These are phyloP conservation scores for Austroboletus novae-zelandiae DNA, from an alignment of 1,284 basidiomycete genomes.

Conservation along the genomic window DNA sequence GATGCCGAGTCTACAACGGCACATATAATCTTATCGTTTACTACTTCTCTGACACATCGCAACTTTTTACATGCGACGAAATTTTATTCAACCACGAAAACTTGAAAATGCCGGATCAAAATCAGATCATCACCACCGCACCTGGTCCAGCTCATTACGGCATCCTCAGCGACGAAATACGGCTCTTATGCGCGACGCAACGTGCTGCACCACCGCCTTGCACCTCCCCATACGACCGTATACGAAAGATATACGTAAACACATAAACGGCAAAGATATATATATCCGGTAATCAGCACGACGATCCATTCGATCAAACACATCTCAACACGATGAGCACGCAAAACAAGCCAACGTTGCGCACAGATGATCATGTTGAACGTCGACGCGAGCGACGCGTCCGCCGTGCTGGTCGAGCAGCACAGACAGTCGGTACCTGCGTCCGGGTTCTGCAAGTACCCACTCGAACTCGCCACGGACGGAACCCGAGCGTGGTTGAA, in stretches of 20 bases:
- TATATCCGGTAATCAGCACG: constrained; percentile 16
- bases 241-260: constrained; percentile 27
- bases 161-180: not conserved
- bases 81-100: too few relatives aligned
- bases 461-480: constrained; percentile 63
- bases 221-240: constrained; percentile 12
- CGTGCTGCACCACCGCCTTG: constrained; percentile 3
- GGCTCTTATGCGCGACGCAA: not conserved
- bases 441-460: constrained; percentile 75
- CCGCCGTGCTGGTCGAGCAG: constrained; percentile 51
- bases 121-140: too few relatives aligned
- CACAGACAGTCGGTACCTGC: constrained; percentile 36
- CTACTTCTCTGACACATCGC: too few relatives aligned
- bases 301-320: not conserved
- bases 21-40: too few relatives aligned
- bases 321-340: constrained; percentile 43
- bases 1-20: too few relatives aligned
- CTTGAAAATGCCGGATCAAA: too few relatives aligned
- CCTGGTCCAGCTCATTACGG: too few relatives aligned
- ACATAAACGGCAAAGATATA: constrained; percentile 26
- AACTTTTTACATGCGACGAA: too few relatives aligned
- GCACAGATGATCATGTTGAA: constrained; percentile 52
- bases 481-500: constrained; percentile 66
- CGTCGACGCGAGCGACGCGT: constrained; percentile 37
- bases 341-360: constrained; percentile 47